Evolutionary conservation across 306 rosid species (phyloP), one percentile per base, ranked within the genome.

Genomic region (Quercus aquifolioides): DNA sequence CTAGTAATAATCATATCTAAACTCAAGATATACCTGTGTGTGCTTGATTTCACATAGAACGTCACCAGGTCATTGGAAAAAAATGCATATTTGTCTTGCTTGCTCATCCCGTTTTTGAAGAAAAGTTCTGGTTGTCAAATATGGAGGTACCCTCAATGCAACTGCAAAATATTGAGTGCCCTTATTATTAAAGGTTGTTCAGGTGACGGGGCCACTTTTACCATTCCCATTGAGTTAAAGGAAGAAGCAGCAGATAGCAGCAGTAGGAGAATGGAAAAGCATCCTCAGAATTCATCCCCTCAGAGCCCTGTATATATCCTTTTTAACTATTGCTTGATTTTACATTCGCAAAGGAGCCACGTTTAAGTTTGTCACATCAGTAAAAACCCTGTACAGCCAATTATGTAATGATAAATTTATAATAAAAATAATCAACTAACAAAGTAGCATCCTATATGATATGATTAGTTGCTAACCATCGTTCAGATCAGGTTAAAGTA

Each of bases 261-360:
- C 99, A 15, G 99, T 97, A 8, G 99, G 99, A 79, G 99, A 92
- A 78, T 96, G 91, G 78, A 96, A 96, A 60, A 96, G 97, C 94
- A 88, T 91, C 88, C 97, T 87, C 21, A 97, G 99, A 81, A 84
- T 83, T 98, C 99, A 96, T 55, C 99, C 98, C 81, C 99, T 82
- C 84, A 93, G 58, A 96, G 92, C 73, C 99, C 75, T 88, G 62
- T 85, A 86, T 73, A 97, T 98, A 65, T 96, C 98, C 78, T 96
- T 91, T 78, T 81, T 84, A 74, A 91, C 67, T 79, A 93, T 93
- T 55, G 96, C 84, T 78, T 55, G 82, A 41, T n/a, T 85, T 9
- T n/a, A 93, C 97, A 28, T 90, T 94, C 52, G 85, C 46, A 52
- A 93, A 91, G 11, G 97, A 96, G 33, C 94, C 90, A 23, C 81